Evolutionary conservation across 2,329 filamentous ascomycete genomes (phyloP), one percentile per base, ranked within the genome.

Genomic region (Stachybotrys chlorohalonatus): DNA sequence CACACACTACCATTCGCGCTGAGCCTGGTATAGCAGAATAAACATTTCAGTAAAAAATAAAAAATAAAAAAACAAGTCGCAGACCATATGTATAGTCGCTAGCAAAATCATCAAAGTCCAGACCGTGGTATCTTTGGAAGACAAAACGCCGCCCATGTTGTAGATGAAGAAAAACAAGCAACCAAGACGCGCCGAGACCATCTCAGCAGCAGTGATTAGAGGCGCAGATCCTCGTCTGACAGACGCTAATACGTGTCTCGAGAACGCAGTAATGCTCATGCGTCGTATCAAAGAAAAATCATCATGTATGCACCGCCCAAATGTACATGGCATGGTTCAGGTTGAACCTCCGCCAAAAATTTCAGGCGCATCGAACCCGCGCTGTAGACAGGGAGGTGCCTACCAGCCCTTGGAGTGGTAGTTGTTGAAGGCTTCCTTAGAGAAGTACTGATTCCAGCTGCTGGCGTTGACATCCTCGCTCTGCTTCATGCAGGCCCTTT

Each of bases 401-500:
- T 62, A 74, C 72, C 72, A 74, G 46, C 72, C 72, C 64, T 74
- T 74, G 56, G 71, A 72, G 63, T 74, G 71, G 59, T 74, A 74
- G 56, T 71, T 71, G 54, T 73, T 70, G 56, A 78, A 75, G n/a
- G 89, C 83, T 49, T 90, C 90, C 67, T 86, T 84, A 65, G 87
- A 84, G 65, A 95, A 91, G 71, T 91, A 94, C 64, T 94, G 85
- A 69, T 94, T 94, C 84, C 83, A 93, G 64, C 87, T 90, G 64
- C 79, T 84, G 63, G 85, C 83, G 64, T 87, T 87, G 58, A 79
- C 77, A 64, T 74, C 86, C 73, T 74, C 82, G 55, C 78, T 75
- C 68, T 77, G 77, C 71, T 80, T 77, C 71, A 81, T 82, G 70
- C 77, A 82, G 3, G 77, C 72, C 65, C 79, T 80, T 61, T 89